Percentiles rank a stretch among this genome's conserved stretches.
Conservation (phyloP, 1,284 basidiomycete genomes). For the Sutorius eximius region DNA sequence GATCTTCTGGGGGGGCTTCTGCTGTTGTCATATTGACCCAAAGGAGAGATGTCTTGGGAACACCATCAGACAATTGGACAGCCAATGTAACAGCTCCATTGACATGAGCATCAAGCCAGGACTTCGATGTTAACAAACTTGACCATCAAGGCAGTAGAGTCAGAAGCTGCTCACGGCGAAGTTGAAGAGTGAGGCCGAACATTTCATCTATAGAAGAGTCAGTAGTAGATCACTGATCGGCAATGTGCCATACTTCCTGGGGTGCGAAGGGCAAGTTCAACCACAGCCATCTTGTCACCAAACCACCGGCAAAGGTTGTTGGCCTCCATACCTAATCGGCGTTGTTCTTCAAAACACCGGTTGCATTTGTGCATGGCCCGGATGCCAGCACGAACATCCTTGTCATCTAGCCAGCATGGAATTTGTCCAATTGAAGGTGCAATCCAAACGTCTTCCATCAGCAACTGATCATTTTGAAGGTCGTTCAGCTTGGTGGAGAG, state of each 20-base stretch:
- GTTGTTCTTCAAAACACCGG: slow-evolving; percentile 30
- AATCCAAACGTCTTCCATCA: slow-evolving; percentile 43
- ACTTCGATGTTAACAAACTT: not conserved
- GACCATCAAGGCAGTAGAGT: too few species aligned
- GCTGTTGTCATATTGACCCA: slow-evolving; percentile 1
- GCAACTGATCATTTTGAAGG: slow-evolving; percentile 28
- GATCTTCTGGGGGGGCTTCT: not conserved
- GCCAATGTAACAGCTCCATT: not conserved
- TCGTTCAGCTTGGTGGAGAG: slow-evolving; percentile 22
- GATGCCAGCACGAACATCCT: slow-evolving; percentile 32
- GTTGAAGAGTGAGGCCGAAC: not conserved
- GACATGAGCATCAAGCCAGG: not conserved
- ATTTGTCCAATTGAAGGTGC: slow-evolving; percentile 9
- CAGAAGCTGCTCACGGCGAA: not conserved
- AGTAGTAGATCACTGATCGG: too few species aligned
- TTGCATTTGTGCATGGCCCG: slow-evolving; percentile 30
- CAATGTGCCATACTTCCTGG: too few species aligned
- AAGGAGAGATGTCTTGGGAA: not conserved
- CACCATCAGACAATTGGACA: not conserved
- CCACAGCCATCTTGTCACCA: too few species aligned
- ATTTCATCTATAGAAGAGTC: too few species aligned
- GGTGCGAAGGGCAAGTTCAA: too few species aligned
- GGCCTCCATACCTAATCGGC: slow-evolving; percentile 7
- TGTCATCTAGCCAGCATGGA: slow-evolving; percentile 13
- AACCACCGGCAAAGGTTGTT: too few species aligned